A percentile compares a stretch with the other conserved stretches of the same genome.
phyloP scores from a whole-genome alignment of 1,139 yeast genomes.

The Yamadazyma blattariae region DNA sequence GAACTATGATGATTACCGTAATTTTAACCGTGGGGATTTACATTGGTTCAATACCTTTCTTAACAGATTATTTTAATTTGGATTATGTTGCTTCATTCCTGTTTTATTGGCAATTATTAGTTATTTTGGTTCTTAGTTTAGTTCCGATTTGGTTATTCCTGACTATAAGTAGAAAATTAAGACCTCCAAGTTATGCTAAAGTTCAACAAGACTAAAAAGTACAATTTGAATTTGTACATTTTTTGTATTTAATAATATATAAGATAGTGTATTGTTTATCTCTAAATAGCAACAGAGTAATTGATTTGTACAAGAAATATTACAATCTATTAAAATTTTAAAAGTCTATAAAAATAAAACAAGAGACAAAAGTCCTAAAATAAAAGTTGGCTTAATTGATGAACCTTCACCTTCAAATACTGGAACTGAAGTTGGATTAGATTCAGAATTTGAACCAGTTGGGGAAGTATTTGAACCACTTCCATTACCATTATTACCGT shows the following conservation, averaged over 20 bases:
- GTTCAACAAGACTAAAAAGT: slow-evolving; percentile 72
- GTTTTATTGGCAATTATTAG: slow-evolving; percentile 67
- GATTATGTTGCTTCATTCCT: slow-evolving; percentile 53
- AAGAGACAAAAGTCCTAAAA: too few species aligned
- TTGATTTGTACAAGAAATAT: too few species aligned
- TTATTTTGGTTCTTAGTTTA: slow-evolving; percentile 68
- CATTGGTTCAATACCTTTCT: slow-evolving; percentile 74
- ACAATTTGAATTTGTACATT: not conserved
- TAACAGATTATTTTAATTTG: slow-evolving; percentile 81
- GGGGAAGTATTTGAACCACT: too few species aligned
- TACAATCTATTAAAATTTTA: too few species aligned
- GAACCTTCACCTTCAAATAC: too few species aligned
- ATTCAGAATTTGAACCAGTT: too few species aligned
- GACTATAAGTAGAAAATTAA: slow-evolving; percentile 65
- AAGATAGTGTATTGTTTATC: too few species aligned
- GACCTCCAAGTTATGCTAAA: slow-evolving; percentile 98
- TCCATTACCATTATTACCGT: too few species aligned
- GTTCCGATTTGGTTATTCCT: slow-evolving; percentile 89
- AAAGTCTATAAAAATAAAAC: too few species aligned
- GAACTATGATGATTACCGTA: slow-evolving; percentile 71
- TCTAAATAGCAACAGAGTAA: too few species aligned
- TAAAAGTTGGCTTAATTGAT: too few species aligned
- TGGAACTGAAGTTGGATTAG: too few species aligned
- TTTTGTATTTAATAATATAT: not conserved
- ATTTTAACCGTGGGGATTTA: slow-evolving; percentile 66